Conservation (phyloP, 116 monocot genomes). For the Dioscorea cayenensis region DNA sequence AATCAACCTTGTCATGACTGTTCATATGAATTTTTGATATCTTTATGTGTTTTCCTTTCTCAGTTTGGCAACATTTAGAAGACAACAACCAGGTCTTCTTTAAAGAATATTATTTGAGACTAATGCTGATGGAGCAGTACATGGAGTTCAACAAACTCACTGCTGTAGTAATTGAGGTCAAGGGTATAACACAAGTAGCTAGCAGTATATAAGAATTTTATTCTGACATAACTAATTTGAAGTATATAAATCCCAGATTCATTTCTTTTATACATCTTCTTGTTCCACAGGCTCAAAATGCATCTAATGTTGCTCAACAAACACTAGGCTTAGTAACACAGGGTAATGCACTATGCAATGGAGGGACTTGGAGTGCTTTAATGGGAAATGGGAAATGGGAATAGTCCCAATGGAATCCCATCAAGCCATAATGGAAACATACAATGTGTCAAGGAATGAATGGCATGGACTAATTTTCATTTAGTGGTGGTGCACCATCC, state of each 20-base stretch:
- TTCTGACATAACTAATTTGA: conserved; percentile 17
- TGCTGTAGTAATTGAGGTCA: conserved; percentile 68
- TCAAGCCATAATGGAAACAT: conserved; percentile 34
- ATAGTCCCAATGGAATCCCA: conserved; percentile 22
- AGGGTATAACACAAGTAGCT: conserved; percentile 71
- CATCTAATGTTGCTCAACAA: conserved; percentile 33
- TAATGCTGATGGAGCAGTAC: conserved; percentile 81
- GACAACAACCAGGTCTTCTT: conserved; percentile 90
- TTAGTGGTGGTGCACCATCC: conserved; percentile 58
- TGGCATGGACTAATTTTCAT: conserved; percentile 46
- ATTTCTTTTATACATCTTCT: background rate
- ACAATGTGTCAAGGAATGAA: conserved; percentile 42
- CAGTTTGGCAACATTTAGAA: conserved; percentile 95
- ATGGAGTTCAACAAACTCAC: conserved; percentile 50
- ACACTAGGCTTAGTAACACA: conserved; percentile 25
- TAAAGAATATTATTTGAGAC: conserved; percentile 83
- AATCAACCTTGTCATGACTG: background rate
- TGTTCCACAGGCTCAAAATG: conserved; percentile 42
- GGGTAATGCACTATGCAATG: conserved; percentile 35
- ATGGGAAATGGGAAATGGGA: too few relatives aligned
- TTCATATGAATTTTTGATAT: background rate
- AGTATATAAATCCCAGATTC: too few relatives aligned
- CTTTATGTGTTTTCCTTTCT: background rate
- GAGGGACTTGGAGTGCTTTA: conserved; percentile 32
- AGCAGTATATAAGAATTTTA: conserved; percentile 30